A percentile compares a stretch with the other conserved stretches of the same genome.
phyloP scores from a whole-genome alignment of 2,329 filamentous ascomycete species.

The Fragosphaeria purpurea region DNA sequence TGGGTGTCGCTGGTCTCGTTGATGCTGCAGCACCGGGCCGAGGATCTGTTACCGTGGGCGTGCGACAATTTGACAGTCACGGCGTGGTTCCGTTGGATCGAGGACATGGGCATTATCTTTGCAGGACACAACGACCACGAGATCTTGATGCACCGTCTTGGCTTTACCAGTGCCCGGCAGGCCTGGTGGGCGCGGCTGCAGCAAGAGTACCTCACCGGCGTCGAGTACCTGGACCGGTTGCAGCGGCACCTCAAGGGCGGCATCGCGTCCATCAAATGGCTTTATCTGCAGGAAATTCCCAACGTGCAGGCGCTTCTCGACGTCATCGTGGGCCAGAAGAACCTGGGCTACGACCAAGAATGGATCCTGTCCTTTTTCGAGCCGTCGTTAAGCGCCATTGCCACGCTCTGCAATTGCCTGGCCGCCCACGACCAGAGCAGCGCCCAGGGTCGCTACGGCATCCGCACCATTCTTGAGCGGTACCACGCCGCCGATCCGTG shows the following conservation, averaged over 20 bases:
- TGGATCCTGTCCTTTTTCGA: constrained; percentile 12
- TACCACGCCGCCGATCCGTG: constrained; percentile 5
- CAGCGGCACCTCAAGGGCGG: constrained; percentile 2
- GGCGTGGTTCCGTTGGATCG: constrained; percentile 13
- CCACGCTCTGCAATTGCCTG: constrained; percentile 10
- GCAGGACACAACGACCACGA: neutral
- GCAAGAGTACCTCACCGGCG: neutral
- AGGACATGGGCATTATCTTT: constrained; percentile 11
- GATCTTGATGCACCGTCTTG: constrained; percentile 3
- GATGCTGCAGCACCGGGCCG: constrained; percentile 9
- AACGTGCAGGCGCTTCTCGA: constrained; percentile 7
- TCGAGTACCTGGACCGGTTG: constrained; percentile 5
- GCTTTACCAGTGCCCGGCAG: constrained; percentile 7
- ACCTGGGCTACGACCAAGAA: constrained; percentile 4
- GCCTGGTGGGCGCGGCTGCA: constrained; percentile 6
- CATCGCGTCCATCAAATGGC: constrained; percentile 5
- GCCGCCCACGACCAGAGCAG: constrained; percentile 3
- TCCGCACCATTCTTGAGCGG: constrained; percentile 11
- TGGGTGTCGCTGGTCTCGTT: constrained; percentile 12
- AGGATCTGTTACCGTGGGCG: constrained; percentile 11
- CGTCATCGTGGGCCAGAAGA: constrained; percentile 3
- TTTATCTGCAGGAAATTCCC: constrained; percentile 9
- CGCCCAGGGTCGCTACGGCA: constrained; percentile 1
- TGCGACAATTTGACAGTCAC: constrained; percentile 11
- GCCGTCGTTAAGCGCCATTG: constrained; percentile 6